Evolutionary conservation across 2,329 filamentous ascomycete species (phyloP), one percentile per base, ranked within the genome.

Genomic region (Celoporthe dispersa): DNA sequence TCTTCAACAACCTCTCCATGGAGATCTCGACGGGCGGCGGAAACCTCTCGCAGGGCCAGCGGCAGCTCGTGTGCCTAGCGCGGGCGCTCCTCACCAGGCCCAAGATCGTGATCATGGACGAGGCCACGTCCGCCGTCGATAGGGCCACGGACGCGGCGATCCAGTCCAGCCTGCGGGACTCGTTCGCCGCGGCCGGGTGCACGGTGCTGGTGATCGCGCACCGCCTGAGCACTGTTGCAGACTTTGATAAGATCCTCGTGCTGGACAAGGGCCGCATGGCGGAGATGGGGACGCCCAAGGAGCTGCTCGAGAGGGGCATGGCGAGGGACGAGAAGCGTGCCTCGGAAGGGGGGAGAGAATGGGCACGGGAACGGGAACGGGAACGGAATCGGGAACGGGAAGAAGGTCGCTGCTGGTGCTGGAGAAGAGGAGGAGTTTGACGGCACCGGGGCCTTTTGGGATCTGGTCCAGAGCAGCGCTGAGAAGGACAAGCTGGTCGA

Each of bases 71-170:
- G 59, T 82, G 81, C 64, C 76, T 87, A 1, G 84, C 84, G 0
- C 79, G 85, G 7, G 81, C 84, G 0, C 75, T 86, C 4, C 76
- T 85, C 70, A 75, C 77, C 4, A 77, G 78, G 25, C 79, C 80
- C 31, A 81, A 81, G 73, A 78, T 85, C 25, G 75, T 84, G 0
- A 77, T 84, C 16, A 75, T 83, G 48, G 81, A 83, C 69, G 81
- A 83, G 71, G 81, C 81, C 7, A 83, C 81, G 8, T 80, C 82
- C 12, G 85, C 86, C 0, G 85, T 89, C 3, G 89, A 91, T 74
- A 79, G 81, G 16, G 83, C 83, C 66, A 90, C 88, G 2, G 88
- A 90, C 73, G 80, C 83, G 48, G 80, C 83, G 35, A 87, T 90
- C 78, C 87, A 90, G 75, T 80, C 81, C 41, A 81, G 88, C 39